These are phyloP conservation scores for Pholiota microspora DNA, from an alignment of 768 basidiomycete species.

Conservation along the genomic window DNA sequence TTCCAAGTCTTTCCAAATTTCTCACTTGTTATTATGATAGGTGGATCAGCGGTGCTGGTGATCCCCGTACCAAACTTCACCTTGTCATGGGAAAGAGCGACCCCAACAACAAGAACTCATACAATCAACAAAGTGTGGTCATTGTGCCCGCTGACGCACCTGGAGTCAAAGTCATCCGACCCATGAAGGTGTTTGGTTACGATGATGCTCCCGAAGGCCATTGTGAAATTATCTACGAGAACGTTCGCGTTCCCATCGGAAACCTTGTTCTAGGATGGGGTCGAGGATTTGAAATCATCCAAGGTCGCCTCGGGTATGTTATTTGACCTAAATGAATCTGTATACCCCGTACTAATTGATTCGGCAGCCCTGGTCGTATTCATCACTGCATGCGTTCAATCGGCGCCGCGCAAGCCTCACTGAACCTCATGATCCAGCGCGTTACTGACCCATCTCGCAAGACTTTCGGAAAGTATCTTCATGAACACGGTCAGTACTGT, in stretches of 20 bases:
- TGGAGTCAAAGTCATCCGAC: constrained; percentile 88
- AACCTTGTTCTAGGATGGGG: constrained; percentile 94
- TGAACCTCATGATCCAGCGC: constrained; percentile 86
- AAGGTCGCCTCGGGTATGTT: constrained; percentile 87
- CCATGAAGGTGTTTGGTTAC: constrained; percentile 92
- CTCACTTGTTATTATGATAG: constrained; percentile 32
- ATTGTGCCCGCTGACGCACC: constrained; percentile 87
- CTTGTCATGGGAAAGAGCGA: constrained; percentile 96
- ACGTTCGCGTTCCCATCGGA: constrained; percentile 82
- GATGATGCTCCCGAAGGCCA: constrained; percentile 97
- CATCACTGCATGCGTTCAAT: constrained; percentile 99
- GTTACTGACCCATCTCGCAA: constrained; percentile 90
- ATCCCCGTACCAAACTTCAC: constrained; percentile 86
- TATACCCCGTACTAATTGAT: neutral
- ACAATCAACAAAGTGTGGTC: constrained; percentile 91
- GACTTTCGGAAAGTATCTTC: constrained; percentile 91
- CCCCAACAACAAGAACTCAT: constrained; percentile 69
- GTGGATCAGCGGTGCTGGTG: constrained; percentile 98
- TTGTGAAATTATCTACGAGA: constrained; percentile 91
- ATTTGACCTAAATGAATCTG: too few species aligned
- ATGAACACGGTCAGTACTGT: constrained; percentile 73
- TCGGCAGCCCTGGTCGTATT: constrained; percentile 81
- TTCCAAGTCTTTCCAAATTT: neutral
- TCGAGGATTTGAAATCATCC: constrained; percentile 94
- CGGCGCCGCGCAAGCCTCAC: constrained; percentile 78